Evolutionary conservation across 345 rosid species (phyloP), one percentile per base, ranked within the genome.

Genomic region (Iberis pinnata): DNA sequence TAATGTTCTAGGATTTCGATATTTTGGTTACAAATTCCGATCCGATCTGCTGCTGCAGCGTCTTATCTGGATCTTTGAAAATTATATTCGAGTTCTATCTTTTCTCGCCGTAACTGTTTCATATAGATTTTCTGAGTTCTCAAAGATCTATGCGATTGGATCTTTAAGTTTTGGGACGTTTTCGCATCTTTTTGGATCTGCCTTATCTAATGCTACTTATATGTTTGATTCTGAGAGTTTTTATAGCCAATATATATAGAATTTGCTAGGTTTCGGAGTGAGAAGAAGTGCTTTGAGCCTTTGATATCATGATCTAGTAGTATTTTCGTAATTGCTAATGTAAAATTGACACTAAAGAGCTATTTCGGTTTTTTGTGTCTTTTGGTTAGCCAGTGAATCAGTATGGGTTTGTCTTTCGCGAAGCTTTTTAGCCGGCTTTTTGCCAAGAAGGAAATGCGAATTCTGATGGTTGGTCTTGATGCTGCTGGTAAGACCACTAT

Each of bases 401-500:
- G 56, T 42, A 51, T 51, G 56, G 56, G 56, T 19, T 20, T 51
- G 43, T 51, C 56, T n/a, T 51, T 51, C 43, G 56, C 56, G 1
- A 51, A 51, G 56, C 56, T 51, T 8, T 51, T 51, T 35, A 51
- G 56, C 56, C 24, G 56, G 56, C 56, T 51, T 19, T 51, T 51
- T 9, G 56, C 56, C 56, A 51, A 56, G 80, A 78, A 81, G 64
- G 86, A 81, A 70, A 79, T 79, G 86, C 75, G 88, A 39, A 81
- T 81, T 63, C 68, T 84, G 45, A 84, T 84, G 94, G 86, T 84
- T 52, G 88, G 88, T 61, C 75, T 80, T 18, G 87, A 80, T 68
- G 92, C 87, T 47, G 77, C 84, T 40, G 93, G 93, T 8, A 84
- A 77, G 69, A 84, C 93, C 52, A 81, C 94, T 54, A 84, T 81